Conservation (phyloP, 2,329 filamentous ascomycete species). For the Zarea fungicola region DNA sequence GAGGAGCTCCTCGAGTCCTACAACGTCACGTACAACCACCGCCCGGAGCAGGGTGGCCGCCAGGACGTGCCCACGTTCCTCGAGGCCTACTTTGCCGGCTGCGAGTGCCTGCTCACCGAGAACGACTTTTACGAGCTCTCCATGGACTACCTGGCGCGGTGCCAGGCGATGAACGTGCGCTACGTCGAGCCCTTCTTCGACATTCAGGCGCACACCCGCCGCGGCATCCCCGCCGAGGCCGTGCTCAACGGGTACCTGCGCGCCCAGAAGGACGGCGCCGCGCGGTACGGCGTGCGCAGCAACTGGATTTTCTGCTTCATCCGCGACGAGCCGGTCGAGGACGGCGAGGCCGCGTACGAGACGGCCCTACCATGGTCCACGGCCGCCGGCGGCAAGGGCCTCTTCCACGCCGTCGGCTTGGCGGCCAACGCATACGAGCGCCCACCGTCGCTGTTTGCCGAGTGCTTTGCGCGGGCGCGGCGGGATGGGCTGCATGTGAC, state of each 20-base stretch:
- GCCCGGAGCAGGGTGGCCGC: conserved; percentile 32
- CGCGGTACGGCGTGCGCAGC: conserved; percentile 57
- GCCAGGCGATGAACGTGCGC: conserved; percentile 56
- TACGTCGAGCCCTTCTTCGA: conserved; percentile 77
- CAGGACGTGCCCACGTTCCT: conserved; percentile 45
- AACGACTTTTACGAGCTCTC: conserved; percentile 68
- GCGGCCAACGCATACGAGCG: conserved; percentile 42
- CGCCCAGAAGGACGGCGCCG: conserved; percentile 53
- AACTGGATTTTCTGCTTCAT: conserved; percentile 67
- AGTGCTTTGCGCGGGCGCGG: conserved; percentile 31
- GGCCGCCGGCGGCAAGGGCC: conserved; percentile 26
- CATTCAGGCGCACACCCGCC: conserved; percentile 62
- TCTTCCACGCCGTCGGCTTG: conserved; percentile 42
- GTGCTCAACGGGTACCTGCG: conserved; percentile 57
- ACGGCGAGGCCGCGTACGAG: conserved; percentile 58
- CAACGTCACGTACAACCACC: conserved; percentile 46
- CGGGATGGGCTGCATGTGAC: conserved; percentile 40
- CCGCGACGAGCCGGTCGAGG: conserved; percentile 64
- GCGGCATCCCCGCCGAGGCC: conserved; percentile 56
- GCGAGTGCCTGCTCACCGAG: conserved; percentile 62
- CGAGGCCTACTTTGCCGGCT: conserved; percentile 73
- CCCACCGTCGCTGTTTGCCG: conserved; percentile 40
- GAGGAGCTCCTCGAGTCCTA: conserved; percentile 58
- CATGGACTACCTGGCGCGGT: conserved; percentile 62
- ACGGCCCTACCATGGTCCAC: conserved; percentile 33